phyloP scores from a whole-genome alignment of 495 filamentous ascomycete species.

The Mycothermus thermophilus region DNA sequence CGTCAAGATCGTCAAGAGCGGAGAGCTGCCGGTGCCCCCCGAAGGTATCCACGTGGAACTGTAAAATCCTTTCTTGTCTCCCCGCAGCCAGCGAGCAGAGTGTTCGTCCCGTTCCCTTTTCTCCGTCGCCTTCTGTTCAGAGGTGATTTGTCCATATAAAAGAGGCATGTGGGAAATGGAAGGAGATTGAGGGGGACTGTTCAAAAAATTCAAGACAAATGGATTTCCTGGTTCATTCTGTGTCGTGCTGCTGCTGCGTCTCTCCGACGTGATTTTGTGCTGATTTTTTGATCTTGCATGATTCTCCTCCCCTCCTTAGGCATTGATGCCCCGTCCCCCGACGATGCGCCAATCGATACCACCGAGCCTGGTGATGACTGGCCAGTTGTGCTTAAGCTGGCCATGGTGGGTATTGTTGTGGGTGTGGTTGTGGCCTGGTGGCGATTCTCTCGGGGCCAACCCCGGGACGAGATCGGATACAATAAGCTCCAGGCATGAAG shows the following conservation, averaged over 20 bases:
- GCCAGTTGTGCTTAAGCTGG: constrained; percentile 22
- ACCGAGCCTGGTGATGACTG: constrained; percentile 15
- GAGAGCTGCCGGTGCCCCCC: constrained; percentile 71
- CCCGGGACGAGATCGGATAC: constrained; percentile 4
- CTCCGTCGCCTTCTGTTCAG: no score
- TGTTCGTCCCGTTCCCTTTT: constrained; percentile 1
- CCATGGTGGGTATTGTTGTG: constrained; percentile 27
- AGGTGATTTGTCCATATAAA: no score
- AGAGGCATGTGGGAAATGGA: no score
- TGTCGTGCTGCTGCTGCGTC: constrained; percentile 2
- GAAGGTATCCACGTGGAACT: constrained; percentile 99
- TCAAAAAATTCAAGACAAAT: no score
- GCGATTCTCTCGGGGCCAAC: constrained; percentile 10
- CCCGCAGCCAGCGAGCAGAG: no score
- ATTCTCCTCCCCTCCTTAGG: constrained; percentile 2
- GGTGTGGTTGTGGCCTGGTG: constrained; percentile 22
- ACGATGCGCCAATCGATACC: background rate
- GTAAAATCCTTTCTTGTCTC: constrained; percentile 40
- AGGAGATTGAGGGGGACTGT: no score
- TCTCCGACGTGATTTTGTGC: constrained; percentile 5
- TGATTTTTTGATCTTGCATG: constrained; percentile 6
- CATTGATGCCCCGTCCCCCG: constrained; percentile 2
- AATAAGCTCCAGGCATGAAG: constrained; percentile 5
- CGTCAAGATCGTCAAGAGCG: constrained; percentile 88
- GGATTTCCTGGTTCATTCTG: no score